These are phyloP conservation scores for Candida piceae DNA, from an alignment of 805 yeast genomes.

Conservation along the genomic window DNA sequence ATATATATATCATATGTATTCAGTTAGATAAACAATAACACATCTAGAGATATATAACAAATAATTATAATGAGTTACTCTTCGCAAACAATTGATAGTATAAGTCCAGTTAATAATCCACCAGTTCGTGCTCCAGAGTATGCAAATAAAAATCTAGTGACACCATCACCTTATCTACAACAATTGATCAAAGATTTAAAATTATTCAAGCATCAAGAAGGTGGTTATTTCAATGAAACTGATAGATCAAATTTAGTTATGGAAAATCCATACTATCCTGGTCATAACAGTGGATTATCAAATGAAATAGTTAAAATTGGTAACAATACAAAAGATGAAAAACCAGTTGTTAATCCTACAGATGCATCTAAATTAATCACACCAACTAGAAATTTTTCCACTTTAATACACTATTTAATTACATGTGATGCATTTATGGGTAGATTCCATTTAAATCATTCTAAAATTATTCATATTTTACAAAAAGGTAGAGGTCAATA, in stretches of 20 bases:
- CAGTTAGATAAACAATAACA: no score
- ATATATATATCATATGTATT: no score
- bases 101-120: conserved; percentile 10
- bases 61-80: conserved; percentile 2
- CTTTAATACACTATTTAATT: conserved; percentile 48
- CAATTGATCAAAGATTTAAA: conserved; percentile 33
- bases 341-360: conserved; percentile 9
- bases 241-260: conserved; percentile 44
- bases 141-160: conserved; percentile 6
- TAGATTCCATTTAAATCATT: conserved; percentile 43
- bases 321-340: not conserved
- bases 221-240: conserved; percentile 54
- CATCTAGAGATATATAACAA: no score
- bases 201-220: conserved; percentile 45
- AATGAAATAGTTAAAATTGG: conserved; percentile 13
- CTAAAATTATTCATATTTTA: conserved; percentile 51
- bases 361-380: conserved; percentile 16
- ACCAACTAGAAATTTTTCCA: conserved; percentile 38
- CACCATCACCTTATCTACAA: conserved; percentile 19
- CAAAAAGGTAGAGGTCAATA: conserved; percentile 55
- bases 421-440: conserved; percentile 49
- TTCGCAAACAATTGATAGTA: conserved; percentile 24
- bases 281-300: conserved; percentile 19
- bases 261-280: conserved; percentile 35
- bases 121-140: conserved; percentile 22